A percentile compares a stretch with the other conserved stretches of the same genome.
Conservation (phyloP, 1,284 basidiomycete genomes). For the Rhodofomes roseus region DNA sequence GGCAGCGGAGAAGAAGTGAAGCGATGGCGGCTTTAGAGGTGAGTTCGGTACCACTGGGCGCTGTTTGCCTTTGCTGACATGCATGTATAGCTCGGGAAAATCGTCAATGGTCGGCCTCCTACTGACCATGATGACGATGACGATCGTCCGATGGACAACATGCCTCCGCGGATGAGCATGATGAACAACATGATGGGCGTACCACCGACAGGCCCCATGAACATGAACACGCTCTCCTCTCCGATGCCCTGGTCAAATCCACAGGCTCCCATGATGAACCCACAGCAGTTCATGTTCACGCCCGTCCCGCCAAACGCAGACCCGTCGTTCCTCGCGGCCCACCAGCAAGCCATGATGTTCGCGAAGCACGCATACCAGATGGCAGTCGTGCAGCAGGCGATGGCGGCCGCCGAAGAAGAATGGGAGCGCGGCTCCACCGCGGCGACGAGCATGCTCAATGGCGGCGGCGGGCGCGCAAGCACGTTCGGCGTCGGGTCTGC, state of each 20-base stretch:
- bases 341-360: constrained; percentile 76
- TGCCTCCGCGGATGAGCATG: constrained; percentile 36
- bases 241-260: constrained; percentile 24
- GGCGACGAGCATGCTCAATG: constrained; percentile 24
- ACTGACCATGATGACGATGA: constrained; percentile 58
- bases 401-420: constrained; percentile 77
- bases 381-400: constrained; percentile 81
- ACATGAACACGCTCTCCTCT: constrained; percentile 30
- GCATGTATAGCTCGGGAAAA: constrained; percentile 64
- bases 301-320: constrained; percentile 38
- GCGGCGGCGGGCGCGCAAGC: constrained; percentile 27
- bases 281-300: constrained; percentile 46
- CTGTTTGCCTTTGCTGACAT: neutral
- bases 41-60: constrained; percentile 19
- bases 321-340: constrained; percentile 59
- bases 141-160: constrained; percentile 35
- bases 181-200: constrained; percentile 52
- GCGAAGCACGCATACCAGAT: constrained; percentile 85
- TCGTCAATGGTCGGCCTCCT: constrained; percentile 70
- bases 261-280: constrained; percentile 20
- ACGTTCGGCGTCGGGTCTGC: constrained; percentile 22
- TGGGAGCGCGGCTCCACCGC: constrained; percentile 74
- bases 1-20: constrained; percentile 67
- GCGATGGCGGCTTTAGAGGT: constrained; percentile 81
- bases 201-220: constrained; percentile 29